phyloP scores from a whole-genome alignment of 305 asterid species.

The Solanum hybrid region DNA sequence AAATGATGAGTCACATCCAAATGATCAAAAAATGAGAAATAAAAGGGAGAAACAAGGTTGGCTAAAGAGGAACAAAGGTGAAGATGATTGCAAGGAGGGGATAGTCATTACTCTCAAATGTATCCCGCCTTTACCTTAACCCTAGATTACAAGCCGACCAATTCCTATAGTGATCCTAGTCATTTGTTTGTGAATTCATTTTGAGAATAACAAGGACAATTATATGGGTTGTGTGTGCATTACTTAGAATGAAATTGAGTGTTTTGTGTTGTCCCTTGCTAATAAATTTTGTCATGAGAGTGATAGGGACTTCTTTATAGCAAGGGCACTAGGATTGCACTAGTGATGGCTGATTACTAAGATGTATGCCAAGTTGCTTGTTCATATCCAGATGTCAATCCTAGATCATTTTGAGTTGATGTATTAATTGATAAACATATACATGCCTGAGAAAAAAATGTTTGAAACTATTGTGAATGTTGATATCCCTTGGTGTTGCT shows the following conservation, averaged over 20 bases:
- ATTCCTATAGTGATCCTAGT: not conserved
- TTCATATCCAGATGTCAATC: not conserved
- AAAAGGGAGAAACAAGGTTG: not conserved
- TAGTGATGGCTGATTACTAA: not conserved
- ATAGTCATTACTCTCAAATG: not conserved
- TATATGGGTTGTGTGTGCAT: not conserved
- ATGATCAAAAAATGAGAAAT: not conserved
- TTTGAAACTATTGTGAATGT: no score
- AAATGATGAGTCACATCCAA: not conserved
- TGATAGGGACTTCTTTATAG: not conserved
- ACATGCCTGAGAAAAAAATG: no score
- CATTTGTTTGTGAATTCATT: not conserved
- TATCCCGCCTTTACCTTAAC: not conserved
- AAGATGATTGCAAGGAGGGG: not conserved
- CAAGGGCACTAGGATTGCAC: not conserved
- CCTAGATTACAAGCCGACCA: not conserved
- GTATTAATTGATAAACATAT: no score
- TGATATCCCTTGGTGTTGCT: not conserved
- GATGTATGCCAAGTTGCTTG: not conserved
- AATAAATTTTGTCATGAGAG: not conserved
- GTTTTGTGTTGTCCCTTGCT: not conserved
- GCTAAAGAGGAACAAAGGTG: not conserved
- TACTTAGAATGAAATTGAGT: not conserved
- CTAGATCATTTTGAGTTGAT: no score
- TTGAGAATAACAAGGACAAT: not conserved